Evolutionary conservation across 2,329 filamentous ascomycete species (phyloP), one percentile per base, ranked within the genome.

Genomic region (Aspergillus uvarum): DNA sequence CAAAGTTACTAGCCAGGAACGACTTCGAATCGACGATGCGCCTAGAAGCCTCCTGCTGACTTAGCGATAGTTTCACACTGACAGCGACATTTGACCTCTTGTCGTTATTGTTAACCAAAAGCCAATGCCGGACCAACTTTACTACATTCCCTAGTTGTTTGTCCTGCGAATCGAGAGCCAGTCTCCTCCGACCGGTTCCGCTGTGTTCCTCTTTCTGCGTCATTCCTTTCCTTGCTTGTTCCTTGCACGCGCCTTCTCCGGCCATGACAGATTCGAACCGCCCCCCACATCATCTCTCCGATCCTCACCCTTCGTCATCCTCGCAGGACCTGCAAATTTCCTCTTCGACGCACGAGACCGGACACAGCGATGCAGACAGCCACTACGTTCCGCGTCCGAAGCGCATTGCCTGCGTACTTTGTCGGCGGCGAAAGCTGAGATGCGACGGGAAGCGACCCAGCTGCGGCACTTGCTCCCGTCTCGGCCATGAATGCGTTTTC

Each of bases 341-440:
- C 56, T 60, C 71, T 68, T 68, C 26, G 26, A 29, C 76, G 51
- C 38, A 44, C 6, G 38, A 44, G 14, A 72, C 74, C 58, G 77
- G 68, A 72, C 62, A 61, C 24, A 70, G 74, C 58, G 78, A 79
- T 60, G 79, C 81, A 61, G 75, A 75, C 59, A 71, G 77, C 62
- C 83, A 84, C 67, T 87, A 87, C 64, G 82, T 91, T 22, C 88
- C 90, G 53, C 91, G 91, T 70, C 88, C 89, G n/a, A 98, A 98
- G 82, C 87, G 94, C 67, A 90, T 98, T 69, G 95, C 95, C 42
- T 99, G 95, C 75, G 91, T 96, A 72, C 88, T 98, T 63, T 99
- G 95, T 74, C 85, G 94, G 69, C 95, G 93, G 78, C 85, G 94
- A 73, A 98, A 98, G 79, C 81, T 97, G 67, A 89, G 90, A 77